Conservation (phyloP, 805 yeast genomes). For the Brettanomyces naardenensis region DNA sequence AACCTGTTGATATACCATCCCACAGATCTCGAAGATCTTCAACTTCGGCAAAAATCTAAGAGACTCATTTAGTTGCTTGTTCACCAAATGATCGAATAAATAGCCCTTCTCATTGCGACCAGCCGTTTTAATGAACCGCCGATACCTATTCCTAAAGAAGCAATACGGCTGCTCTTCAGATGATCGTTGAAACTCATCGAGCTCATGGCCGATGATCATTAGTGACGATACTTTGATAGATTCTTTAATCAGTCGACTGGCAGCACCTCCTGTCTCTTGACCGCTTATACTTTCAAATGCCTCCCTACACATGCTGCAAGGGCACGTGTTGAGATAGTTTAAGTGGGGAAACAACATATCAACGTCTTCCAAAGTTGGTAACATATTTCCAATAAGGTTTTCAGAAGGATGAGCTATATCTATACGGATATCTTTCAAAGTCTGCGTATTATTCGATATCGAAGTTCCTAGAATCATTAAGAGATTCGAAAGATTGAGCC, state of each 20-base stretch:
- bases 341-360: slow-evolving; percentile 21
- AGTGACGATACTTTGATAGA: slow-evolving; percentile 25
- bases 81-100: slow-evolving; percentile 24
- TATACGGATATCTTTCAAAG: slow-evolving; percentile 20
- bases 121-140: slow-evolving; percentile 12
- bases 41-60: slow-evolving; percentile 13
- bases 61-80: slow-evolving; percentile 18
- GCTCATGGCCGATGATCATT: slow-evolving; percentile 25
- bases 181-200: slow-evolving; percentile 17
- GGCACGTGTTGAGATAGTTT: slow-evolving; percentile 20
- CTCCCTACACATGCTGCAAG: slow-evolving; percentile 16
- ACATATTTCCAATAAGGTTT: slow-evolving; percentile 21
- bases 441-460: slow-evolving; percentile 16
- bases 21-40: slow-evolving; percentile 24
- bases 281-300: slow-evolving; percentile 3
- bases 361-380: slow-evolving; percentile 23
- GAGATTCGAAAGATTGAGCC: slow-evolving; percentile 23
- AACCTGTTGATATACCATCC: slow-evolving; percentile 18
- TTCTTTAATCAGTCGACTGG: slow-evolving; percentile 11
- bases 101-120: slow-evolving; percentile 13
- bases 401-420: slow-evolving; percentile 24
- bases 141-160: slow-evolving; percentile 10
- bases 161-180: slow-evolving; percentile 6
- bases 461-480: slow-evolving; percentile 27
- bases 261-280: slow-evolving; percentile 1